phyloP scores from a whole-genome alignment of 352 stramenopile species.

The Globisporangium radiosum region DNA sequence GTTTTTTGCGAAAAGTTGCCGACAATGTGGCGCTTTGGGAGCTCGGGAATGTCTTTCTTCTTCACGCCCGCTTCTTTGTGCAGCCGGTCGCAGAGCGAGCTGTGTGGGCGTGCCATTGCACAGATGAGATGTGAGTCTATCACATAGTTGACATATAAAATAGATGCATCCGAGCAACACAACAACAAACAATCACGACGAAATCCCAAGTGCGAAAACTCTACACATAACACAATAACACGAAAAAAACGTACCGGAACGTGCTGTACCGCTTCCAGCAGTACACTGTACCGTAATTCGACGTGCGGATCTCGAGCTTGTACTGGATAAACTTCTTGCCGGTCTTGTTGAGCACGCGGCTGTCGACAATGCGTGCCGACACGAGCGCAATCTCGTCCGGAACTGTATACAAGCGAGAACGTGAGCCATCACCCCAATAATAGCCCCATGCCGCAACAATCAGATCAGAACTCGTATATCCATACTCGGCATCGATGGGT shows the following conservation, averaged over 20 bases:
- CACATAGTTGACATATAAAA: no score
- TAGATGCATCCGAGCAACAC: no score
- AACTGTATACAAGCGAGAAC: slow-evolving; percentile 29
- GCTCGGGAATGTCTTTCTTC: slow-evolving; percentile 75
- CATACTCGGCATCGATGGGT: slow-evolving; percentile 67
- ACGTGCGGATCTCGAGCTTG: slow-evolving; percentile 85
- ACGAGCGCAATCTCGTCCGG: slow-evolving; percentile 78
- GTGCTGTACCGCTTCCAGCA: slow-evolving; percentile 88
- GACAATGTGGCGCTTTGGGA: slow-evolving; percentile 77
- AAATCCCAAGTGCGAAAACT: no score
- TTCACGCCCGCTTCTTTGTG: slow-evolving; percentile 83
- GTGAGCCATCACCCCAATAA: slow-evolving; percentile 11
- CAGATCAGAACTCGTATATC: not conserved
- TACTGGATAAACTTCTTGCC: slow-evolving; percentile 89
- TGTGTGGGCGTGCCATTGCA: slow-evolving; percentile 6
- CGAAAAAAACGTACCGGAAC: slow-evolving; percentile 49
- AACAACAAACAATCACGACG: no score
- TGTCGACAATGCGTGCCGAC: slow-evolving; percentile 79
- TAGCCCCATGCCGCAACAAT: not conserved
- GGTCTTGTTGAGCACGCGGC: slow-evolving; percentile 73
- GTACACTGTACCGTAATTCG: slow-evolving; percentile 83
- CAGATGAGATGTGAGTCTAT: no score
- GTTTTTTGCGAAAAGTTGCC: slow-evolving; percentile 82
- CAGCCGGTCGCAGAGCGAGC: slow-evolving; percentile 75
- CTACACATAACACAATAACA: not conserved